A percentile compares a stretch with the other conserved stretches of the same genome.
These are phyloP conservation scores for Gossypium stocksii DNA, from an alignment of 345 rosid genomes.

Conservation along the genomic window DNA sequence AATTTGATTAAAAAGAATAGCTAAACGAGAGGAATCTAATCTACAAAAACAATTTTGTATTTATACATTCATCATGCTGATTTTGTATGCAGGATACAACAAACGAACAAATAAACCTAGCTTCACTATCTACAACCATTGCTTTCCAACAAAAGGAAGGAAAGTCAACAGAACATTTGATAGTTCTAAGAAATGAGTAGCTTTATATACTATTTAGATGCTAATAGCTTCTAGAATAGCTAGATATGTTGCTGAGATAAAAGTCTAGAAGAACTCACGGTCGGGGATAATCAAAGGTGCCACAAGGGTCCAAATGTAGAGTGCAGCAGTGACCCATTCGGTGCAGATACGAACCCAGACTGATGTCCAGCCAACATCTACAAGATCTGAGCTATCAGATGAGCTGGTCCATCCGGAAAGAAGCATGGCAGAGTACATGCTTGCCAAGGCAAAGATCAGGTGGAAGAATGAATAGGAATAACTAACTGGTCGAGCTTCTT, in stretches of 20 bases:
- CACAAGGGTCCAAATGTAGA: slow-evolving; percentile 67
- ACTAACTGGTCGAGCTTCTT: slow-evolving; percentile 62
- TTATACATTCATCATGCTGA: neutral
- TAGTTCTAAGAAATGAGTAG: neutral
- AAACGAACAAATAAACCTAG: too few species aligned
- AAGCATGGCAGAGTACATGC: slow-evolving; percentile 98
- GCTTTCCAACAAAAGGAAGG: neutral
- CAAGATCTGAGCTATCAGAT: slow-evolving; percentile 63
- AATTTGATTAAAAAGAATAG: neutral
- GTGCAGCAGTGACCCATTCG: slow-evolving; percentile 75
- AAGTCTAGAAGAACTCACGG: slow-evolving; percentile 54
- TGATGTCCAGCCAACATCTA: slow-evolving; percentile 96
- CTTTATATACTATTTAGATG: slow-evolving; percentile 2
- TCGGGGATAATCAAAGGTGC: slow-evolving; percentile 67
- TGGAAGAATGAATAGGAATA: slow-evolving; percentile 89
- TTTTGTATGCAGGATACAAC: neutral
- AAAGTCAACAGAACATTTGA: neutral
- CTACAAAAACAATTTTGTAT: neutral
- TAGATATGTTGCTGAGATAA: neutral
- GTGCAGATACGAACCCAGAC: slow-evolving; percentile 95
- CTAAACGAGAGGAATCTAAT: neutral
- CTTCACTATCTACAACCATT: neutral
- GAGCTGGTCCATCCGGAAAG: slow-evolving; percentile 89
- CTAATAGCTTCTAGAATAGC: neutral
- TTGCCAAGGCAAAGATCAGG: slow-evolving; percentile 85